A percentile compares a stretch with the other conserved stretches of the same genome.
These are phyloP conservation scores for Biscutella laevigata DNA, from an alignment of 441 rosid species.

Conservation along the genomic window DNA sequence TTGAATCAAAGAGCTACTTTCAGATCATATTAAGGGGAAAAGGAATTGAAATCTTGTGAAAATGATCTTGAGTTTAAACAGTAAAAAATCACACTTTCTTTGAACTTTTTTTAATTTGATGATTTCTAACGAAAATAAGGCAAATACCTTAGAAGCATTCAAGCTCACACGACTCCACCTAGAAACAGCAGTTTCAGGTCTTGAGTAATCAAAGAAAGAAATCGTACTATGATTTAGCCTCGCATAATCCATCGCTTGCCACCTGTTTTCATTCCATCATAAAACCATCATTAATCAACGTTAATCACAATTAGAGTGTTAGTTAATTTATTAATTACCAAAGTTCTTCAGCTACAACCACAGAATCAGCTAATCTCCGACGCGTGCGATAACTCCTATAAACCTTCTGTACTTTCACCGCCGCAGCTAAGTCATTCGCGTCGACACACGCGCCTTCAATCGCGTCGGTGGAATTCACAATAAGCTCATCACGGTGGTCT, in stretches of 20 bases:
- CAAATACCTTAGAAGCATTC: slow-evolving; percentile 81
- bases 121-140: too few relatives aligned
- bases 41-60: neutral
- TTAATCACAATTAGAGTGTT: neutral
- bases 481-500: slow-evolving; percentile 9
- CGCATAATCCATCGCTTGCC: slow-evolving; percentile 80
- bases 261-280: too few relatives aligned
- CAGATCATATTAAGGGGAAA: neutral
- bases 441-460: slow-evolving; percentile 15
- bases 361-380: slow-evolving; percentile 83
- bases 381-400: slow-evolving; percentile 87
- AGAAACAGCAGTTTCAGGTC: slow-evolving; percentile 64
- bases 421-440: slow-evolving; percentile 45
- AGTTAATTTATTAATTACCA: slow-evolving; percentile 33
- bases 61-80: neutral
- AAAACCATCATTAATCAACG: neutral
- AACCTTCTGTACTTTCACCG: slow-evolving; percentile 71
- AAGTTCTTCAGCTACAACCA: slow-evolving; percentile 81
- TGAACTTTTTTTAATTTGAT: too few relatives aligned
- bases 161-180: slow-evolving; percentile 65
- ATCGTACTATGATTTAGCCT: slow-evolving; percentile 67
- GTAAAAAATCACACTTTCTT: neutral
- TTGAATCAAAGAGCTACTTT: neutral
- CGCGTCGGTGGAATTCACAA: neutral
- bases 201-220: slow-evolving; percentile 58